phyloP scores from a whole-genome alignment of 73 alveolate genomes.

The Paramecium pentaurelia region DNA sequence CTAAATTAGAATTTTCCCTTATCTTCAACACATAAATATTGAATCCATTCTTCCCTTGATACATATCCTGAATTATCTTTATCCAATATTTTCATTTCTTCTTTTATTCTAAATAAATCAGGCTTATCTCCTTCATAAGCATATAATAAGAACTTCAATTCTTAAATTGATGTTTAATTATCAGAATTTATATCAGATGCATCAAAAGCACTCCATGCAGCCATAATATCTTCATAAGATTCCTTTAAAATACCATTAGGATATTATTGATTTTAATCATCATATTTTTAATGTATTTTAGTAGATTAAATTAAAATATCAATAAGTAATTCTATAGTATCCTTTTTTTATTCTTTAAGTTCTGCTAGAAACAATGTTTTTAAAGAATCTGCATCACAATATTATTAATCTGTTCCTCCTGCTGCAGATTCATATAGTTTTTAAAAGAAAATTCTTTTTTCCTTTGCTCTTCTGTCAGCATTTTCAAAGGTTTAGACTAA shows the following conservation, averaged over 20 bases:
- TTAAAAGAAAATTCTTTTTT: conserved; percentile 16
- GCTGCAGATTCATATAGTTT: conserved; percentile 46
- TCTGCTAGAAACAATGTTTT: conserved; percentile 19
- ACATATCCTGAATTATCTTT: conserved; percentile 56
- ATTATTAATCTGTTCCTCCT: conserved; percentile 17
- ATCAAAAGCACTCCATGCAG: conserved; percentile 62
- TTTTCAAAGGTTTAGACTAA: conserved; percentile 47
- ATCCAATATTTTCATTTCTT: conserved; percentile 53
- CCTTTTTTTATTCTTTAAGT: not conserved
- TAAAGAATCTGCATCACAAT: conserved; percentile 41
- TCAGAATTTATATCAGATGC: conserved; percentile 60
- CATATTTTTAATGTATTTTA: not conserved
- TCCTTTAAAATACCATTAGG: conserved; percentile 49
- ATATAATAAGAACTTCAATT: conserved; percentile 47
- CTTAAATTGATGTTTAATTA: conserved; percentile 26
- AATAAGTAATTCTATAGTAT: not conserved
- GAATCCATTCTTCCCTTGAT: conserved; percentile 60
- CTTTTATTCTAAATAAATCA: conserved; percentile 34
- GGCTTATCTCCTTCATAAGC: conserved; percentile 66
- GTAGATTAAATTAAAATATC: conserved; percentile 24
- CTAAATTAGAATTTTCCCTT: conserved; percentile 23
- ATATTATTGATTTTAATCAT: not conserved
- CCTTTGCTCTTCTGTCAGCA: conserved; percentile 60
- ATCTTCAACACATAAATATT: conserved; percentile 50
- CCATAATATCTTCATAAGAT: conserved; percentile 50